Base-by-base conservation (phyloP, 495 filamentous ascomycete genomes). In the Oidiodendron maius region DNA sequence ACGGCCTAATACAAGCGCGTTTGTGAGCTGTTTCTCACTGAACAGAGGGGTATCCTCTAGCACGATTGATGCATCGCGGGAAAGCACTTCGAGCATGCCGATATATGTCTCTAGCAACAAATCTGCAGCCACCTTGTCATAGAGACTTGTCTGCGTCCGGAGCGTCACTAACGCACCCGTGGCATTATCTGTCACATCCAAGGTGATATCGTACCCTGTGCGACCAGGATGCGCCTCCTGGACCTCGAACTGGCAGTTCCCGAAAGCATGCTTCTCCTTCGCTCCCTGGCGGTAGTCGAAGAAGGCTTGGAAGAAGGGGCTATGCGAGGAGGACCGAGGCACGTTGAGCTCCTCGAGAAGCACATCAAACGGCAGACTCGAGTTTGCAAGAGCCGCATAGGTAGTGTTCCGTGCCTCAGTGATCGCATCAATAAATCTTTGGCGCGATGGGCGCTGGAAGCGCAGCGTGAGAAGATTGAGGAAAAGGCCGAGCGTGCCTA, bases 261-360 rank as follows among this genome's bases (percentile, higher is more conserved):
- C 62, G 65, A 12, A 77, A 61, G 3, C 73, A 72, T 23, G 77
- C n/a, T 32, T 8, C 28, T 71, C 26, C 52, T 65, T 22, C 76
- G 18, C 16, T 71, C 11, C 53, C 16, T 51, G 45, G 3, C 63
- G 56, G 52, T 71, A 72, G 48, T 72, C 53, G 4, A 69, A 4
- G 23, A 67, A 61, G 8, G 40, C 49, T 52, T 72, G 69, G 56
- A 67, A 69, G 0, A 72, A 10, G 0, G 69, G 65, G 1, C 38
- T 59, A 37, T 59, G 44, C 2, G 51, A 25, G 6, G 56, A 9
- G 10, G 48, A 52, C 1, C 61, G 39, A 0, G 49, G 25, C 2
- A 61, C 39, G 26, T 56, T 40, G 1, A 67, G 46, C 28, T 56
- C 37, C 0, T 61, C 51, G 0, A 80, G 53, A 0, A 78, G 17